These are phyloP conservation scores for Volvox carteri DNA, from an alignment of 163 green algal species.

Conservation along the genomic window DNA sequence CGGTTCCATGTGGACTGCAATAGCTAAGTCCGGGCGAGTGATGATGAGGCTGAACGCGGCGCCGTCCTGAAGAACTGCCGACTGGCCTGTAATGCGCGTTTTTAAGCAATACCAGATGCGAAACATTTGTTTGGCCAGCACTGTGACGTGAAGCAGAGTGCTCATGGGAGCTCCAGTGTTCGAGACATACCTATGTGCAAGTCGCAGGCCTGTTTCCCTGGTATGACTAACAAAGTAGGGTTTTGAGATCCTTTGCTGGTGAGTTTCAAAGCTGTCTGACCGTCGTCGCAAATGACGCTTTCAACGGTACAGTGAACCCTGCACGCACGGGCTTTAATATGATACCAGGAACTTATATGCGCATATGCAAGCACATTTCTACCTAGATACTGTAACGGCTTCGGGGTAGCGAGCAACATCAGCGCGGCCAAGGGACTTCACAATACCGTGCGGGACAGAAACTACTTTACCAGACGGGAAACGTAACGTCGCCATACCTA, in stretches of 20 bases:
- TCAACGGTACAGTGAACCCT: slow-evolving; percentile 25
- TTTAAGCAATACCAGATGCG: neutral
- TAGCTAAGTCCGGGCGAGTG: slow-evolving; percentile 27
- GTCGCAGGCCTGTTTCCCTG: neutral
- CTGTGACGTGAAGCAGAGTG: neutral
- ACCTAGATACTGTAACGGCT: slow-evolving; percentile 43
- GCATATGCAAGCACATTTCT: too few species aligned
- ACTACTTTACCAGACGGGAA: slow-evolving; percentile 20
- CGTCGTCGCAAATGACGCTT: neutral
- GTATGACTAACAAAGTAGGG: neutral
- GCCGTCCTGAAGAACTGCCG: neutral
- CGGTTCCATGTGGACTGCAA: neutral
- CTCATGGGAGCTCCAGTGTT: too few species aligned
- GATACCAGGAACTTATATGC: too few species aligned
- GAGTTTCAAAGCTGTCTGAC: neutral
- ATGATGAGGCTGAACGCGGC: slow-evolving; percentile 32
- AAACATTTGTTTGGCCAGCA: neutral
- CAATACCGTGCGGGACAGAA: neutral
- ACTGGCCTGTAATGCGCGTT: neutral
- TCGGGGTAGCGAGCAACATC: slow-evolving; percentile 27
- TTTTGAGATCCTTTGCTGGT: slow-evolving; percentile 26
- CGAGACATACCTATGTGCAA: neutral
- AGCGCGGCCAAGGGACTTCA: neutral
- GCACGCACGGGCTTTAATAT: neutral
- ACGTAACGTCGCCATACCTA: slow-evolving; percentile 18